Percentiles rank a stretch among this genome's conserved stretches.
Conservation (phyloP, 2,329 filamentous ascomycete species). For the Diaporthe citriasiana region DNA sequence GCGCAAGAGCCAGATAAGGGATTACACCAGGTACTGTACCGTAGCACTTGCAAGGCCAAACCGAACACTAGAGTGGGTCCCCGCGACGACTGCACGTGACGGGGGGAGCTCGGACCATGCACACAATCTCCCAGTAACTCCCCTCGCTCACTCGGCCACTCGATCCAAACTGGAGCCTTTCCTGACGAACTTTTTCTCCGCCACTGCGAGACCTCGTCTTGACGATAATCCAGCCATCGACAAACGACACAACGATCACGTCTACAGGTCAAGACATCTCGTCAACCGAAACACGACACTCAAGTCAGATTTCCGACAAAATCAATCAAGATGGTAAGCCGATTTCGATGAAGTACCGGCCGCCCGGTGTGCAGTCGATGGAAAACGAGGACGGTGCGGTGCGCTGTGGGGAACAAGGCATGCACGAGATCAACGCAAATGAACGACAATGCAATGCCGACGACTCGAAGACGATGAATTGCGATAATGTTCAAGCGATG, state of each 20-base stretch:
- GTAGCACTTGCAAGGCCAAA: conserved; percentile 3
- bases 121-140: conserved; percentile 35
- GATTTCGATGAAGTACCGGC: conserved; percentile 37
- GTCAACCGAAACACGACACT: conserved; percentile 59
- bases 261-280: conserved; percentile 65
- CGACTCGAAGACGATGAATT: conserved; percentile 29
- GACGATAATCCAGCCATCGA: conserved; percentile 41
- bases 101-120: conserved; percentile 17
- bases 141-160: conserved; percentile 18
- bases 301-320: conserved; percentile 56
- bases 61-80: not conserved
- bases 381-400: conserved; percentile 24
- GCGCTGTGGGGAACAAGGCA: conserved; percentile 30
- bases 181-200: conserved; percentile 61
- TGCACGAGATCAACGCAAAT: conserved; percentile 12
- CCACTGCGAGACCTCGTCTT: conserved; percentile 43
- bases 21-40: not conserved
- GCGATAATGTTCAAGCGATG: not conserved
- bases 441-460: not conserved
- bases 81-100: conserved; percentile 9
- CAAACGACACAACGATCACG: conserved; percentile 49
- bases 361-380: conserved; percentile 35
- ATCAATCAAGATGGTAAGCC: conserved; percentile 79
- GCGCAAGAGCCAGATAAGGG: no score
- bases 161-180: conserved; percentile 35